Evolutionary conservation across 805 yeast genomes (phyloP).

Genomic region (Saccharomycopsis amapae): DNA sequence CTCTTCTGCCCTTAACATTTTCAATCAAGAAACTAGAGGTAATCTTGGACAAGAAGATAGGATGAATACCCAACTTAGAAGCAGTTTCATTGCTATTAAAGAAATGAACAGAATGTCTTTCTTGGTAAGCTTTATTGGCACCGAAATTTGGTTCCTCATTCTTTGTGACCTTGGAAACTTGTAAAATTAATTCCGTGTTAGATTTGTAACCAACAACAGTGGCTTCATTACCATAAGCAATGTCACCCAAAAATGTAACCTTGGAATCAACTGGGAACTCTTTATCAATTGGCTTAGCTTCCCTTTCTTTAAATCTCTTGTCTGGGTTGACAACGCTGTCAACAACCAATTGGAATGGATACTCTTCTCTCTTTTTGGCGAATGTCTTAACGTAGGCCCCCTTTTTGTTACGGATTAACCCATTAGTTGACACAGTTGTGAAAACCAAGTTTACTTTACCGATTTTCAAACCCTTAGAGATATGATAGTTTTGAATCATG

Average conservation of each 20-base stretch:
- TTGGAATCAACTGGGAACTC: conserved; percentile 73
- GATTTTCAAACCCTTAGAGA: conserved; percentile 54
- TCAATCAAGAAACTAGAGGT: conserved; percentile 66
- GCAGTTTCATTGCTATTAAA: conserved; percentile 61
- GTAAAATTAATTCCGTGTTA: conserved; percentile 38
- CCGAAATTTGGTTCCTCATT: conserved; percentile 63
- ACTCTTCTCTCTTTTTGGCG: conserved; percentile 42
- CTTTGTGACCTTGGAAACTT: conserved; percentile 44
- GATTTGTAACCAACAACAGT: conserved; percentile 53
- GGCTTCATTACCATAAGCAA: conserved; percentile 82
- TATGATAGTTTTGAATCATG: conserved; percentile 37
- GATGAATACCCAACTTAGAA: conserved; percentile 46
- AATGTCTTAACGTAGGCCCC: conserved; percentile 82
- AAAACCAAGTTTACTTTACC: conserved; percentile 52
- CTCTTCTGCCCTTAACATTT: conserved; percentile 42
- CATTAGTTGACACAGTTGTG: conserved; percentile 69
- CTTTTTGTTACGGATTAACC: conserved; percentile 55
- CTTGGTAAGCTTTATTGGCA: conserved; percentile 47
- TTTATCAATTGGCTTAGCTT: conserved; percentile 68
- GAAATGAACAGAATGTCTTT: conserved; percentile 49
- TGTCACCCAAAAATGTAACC: conserved; percentile 75
- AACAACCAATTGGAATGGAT: conserved; percentile 78
- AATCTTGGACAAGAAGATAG: conserved; percentile 65
- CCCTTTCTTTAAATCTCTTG: conserved; percentile 59
- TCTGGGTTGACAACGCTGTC: conserved; percentile 69